Evolutionary conservation across 1,284 basidiomycete genomes (phyloP), one percentile per base, ranked within the genome.

Genomic region (Blastosporella zonata): DNA sequence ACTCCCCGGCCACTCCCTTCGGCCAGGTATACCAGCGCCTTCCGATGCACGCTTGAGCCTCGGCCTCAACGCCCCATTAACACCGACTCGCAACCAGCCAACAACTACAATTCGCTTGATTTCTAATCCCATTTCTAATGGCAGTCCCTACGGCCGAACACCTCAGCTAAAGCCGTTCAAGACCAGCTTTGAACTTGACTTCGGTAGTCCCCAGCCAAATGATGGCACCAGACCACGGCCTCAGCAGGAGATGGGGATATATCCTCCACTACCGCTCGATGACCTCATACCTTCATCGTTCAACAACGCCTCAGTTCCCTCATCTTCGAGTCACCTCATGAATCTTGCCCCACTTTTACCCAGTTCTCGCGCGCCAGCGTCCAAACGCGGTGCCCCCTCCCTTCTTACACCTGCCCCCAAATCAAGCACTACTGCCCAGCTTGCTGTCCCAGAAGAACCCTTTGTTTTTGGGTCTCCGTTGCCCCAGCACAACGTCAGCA

Each of bases 401-500:
- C 27, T 37, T 22, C 40, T 33, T 35, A 50, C 29, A 22, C 42
- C 52, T 17, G 40, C 59, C 27, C 38, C 46, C 34, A 55, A 52
- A 27, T 48, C 55, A 22, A 45, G 53, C 13, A 33, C 49, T 12
- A 41, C 52, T 1, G 42, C 53, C 13, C 44, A 50, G 21, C 47
- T 57, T n/a, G 44, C 40, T 4, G 49, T 46, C 0, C 31, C 50
- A 12, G 60, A n/a, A n/a, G n/a, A 72, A 15, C 77, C 82, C 0
- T 90, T 90, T 67, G 59, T 87, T 17, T 90, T 89, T 59, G 87
- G 87, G 22, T 88, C 87, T 0, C 82, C 87, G 0, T 70, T 77
- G 2, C 79, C 83, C 8, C 74, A 75, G 49, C 71, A 85, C 56
- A 71, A 70, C 42, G 72, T 78, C 33, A 79, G 81, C 29, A 82